Base-by-base conservation (phyloP, 1,139 yeast species). In the Casaregolazyma suthepensis region DNA sequence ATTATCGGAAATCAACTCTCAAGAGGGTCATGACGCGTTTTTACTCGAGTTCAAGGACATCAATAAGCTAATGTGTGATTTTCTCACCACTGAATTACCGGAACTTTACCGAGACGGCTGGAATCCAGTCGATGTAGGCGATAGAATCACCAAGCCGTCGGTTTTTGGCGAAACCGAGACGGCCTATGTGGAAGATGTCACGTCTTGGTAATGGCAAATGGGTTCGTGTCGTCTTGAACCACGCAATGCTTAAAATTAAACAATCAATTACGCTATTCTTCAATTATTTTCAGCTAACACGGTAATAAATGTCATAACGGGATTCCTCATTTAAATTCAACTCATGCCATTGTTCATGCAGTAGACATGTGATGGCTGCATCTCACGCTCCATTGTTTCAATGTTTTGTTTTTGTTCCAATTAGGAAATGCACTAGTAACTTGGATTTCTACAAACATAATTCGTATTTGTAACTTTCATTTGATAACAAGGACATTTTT, bases 11-110 rank as follows among this genome's bases (percentile, higher is more conserved):
- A 83, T 93, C 51, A 82, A 85, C 58, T 89, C 97, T 1, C 95
- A 94, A n/a, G 99, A 93, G 65, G 99, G 99, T 17, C 99, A 93
- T 66, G 99, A 93, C 73, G 99, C 99, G 1, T 93, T 93, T 66
- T 73, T 93, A 58, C 75, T 93, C 51, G 99, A 93, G 69, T 93
- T 93, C 69, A 86, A 82, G 52, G 81, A 83, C 53, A 89, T 93
- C 56, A 88, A 94, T 68, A 73, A 78, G 43, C 75, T 85, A 59
- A 82, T 95, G 57, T 72, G 80, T 46, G 79, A 79, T 2, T 93
- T 91, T 68, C 75, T 91, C 64, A 72, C 73, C 26, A 68, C 71
- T 40, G 74, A 82, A 54, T 67, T 87, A 57, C 77, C 83, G 1
- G 85, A 83, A 23, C 75, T 79, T 57, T 81, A 80, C 73, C 80